Evolutionary conservation across 306 rosid species (phyloP).

Genomic region (Luffa acutangula): DNA sequence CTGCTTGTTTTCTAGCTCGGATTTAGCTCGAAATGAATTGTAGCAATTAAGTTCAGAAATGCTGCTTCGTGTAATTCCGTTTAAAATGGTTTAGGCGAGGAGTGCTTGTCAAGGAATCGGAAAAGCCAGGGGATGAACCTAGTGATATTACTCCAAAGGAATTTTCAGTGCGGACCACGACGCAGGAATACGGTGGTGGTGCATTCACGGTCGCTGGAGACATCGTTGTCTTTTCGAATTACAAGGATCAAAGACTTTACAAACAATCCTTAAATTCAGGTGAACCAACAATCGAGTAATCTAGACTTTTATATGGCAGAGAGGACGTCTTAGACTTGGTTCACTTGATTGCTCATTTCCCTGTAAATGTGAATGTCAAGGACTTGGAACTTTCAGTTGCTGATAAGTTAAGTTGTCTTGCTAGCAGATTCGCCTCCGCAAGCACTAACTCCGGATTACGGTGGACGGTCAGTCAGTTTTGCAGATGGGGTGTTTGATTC

Average conservation of each 20-base stretch:
- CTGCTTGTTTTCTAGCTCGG: not conserved
- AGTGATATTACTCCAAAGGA: slow-evolving; percentile 79
- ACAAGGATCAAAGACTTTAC: slow-evolving; percentile 83
- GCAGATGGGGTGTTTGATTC: slow-evolving; percentile 83
- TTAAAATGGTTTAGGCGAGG: slow-evolving; percentile 38
- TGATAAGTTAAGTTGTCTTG: slow-evolving; percentile 1
- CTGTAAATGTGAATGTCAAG: not conserved
- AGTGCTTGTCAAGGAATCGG: slow-evolving; percentile 72
- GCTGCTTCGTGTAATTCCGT: not conserved
- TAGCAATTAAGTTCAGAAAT: not conserved
- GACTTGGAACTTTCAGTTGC: not conserved
- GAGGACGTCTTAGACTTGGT: not conserved
- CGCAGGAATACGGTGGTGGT: slow-evolving; percentile 95
- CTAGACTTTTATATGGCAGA: not conserved
- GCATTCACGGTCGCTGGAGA: slow-evolving; percentile 67
- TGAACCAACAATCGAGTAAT: not conserved
- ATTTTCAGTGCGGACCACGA: slow-evolving; percentile 71
- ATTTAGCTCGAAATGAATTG: not conserved
- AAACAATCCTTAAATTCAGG: slow-evolving; percentile 44
- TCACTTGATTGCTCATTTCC: not conserved
- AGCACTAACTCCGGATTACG: slow-evolving; percentile 74
- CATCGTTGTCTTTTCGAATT: slow-evolving; percentile 56
- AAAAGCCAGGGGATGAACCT: slow-evolving; percentile 41
- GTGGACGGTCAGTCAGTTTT: slow-evolving; percentile 57
- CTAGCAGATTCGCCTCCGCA: slow-evolving; percentile 47